Conservation (phyloP, 2,329 filamentous ascomycete genomes). For the Ramularia endophylla region DNA sequence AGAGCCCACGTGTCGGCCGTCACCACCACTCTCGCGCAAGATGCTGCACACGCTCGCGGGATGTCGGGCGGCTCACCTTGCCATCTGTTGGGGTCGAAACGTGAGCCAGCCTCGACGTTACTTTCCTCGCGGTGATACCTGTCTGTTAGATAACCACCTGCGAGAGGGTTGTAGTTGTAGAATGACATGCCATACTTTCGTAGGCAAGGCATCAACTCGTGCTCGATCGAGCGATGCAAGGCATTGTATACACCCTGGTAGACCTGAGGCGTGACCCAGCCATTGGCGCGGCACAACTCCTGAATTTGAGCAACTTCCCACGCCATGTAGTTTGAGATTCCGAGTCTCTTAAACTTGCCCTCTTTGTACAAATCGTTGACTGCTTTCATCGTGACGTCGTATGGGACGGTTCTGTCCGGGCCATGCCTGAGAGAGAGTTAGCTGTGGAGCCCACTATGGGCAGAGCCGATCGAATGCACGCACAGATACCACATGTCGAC, state of each 20-base stretch:
- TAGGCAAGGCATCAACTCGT: slow-evolving; percentile 39
- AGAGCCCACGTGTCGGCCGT: too few relatives aligned
- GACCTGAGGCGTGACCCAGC: slow-evolving; percentile 39
- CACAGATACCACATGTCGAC: slow-evolving; percentile 69
- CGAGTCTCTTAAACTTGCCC: slow-evolving; percentile 73
- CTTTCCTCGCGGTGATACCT: slow-evolving; percentile 34
- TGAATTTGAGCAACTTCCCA: slow-evolving; percentile 66
- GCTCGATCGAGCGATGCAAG: slow-evolving; percentile 35
- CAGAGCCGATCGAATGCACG: background rate
- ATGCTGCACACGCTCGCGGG: too few relatives aligned
- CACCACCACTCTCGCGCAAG: too few relatives aligned
- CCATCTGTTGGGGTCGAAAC: slow-evolving; percentile 36
- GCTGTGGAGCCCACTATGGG: too few relatives aligned
- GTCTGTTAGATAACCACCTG: slow-evolving; percentile 43
- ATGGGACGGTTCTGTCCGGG: slow-evolving; percentile 52
- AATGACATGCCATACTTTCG: slow-evolving; percentile 39
- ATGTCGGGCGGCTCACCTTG: slow-evolving; percentile 26
- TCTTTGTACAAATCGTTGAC: slow-evolving; percentile 74
- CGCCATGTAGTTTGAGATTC: slow-evolving; percentile 74
- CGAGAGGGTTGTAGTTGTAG: slow-evolving; percentile 40
- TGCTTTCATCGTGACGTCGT: slow-evolving; percentile 69
- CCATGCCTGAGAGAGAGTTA: slow-evolving; percentile 46
- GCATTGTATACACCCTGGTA: slow-evolving; percentile 45
- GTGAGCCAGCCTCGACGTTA: slow-evolving; percentile 31
- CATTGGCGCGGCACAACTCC: slow-evolving; percentile 38